Base-by-base conservation (phyloP, 2,329 filamentous ascomycete species). In the Aphanoascus verrucosus region DNA sequence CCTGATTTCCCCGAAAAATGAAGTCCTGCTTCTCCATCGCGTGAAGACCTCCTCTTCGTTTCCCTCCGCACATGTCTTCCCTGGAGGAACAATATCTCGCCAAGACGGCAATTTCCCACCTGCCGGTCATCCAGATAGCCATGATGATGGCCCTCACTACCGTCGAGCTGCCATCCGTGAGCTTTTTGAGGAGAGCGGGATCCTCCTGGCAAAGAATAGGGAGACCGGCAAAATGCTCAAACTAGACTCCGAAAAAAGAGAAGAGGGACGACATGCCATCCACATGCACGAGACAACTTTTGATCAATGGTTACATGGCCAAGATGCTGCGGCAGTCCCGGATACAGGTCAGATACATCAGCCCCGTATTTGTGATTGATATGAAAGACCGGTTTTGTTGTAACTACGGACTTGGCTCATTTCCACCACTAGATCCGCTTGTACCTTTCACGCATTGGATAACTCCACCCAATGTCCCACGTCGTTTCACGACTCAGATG, bases 401-500 rank as follows among this genome's bases (percentile, higher is more conserved):
- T n/a, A n/a, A 50, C 46, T 17, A 40, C 28, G 1, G 32, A 14
- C 11, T n/a, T 43, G 9, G 11, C 35, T 32, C 37, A 15, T 35
- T 42, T 40, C 23, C 43, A 8, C 15, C 19, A 38, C 11, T 37
- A 49, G 42, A 54, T 1, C 74, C 76, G 37, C 72, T 96, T 2
- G 73, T 87, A 6, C 88, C 90, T 0, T 96, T 94, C 64, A 95
- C 90, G 0, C 81, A 88, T 52, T 97, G 93, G 93, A 77, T 97
- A 53, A 97, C 93, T 1, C 91, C 91, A 0, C 63, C 60, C 9
- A 69, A 74, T 0, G 81, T 79, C 57, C 79, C 82, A 0, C 88
- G 84, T 61, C 80, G 93, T 44, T 98, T 94, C 71, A 88, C 86
- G 0, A 96, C 91, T 0, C 90, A 96, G 66, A 97, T 97, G 91